Conservation (phyloP, 192 early-diverging fungal species). For the Linnemannia schmuckeri region DNA sequence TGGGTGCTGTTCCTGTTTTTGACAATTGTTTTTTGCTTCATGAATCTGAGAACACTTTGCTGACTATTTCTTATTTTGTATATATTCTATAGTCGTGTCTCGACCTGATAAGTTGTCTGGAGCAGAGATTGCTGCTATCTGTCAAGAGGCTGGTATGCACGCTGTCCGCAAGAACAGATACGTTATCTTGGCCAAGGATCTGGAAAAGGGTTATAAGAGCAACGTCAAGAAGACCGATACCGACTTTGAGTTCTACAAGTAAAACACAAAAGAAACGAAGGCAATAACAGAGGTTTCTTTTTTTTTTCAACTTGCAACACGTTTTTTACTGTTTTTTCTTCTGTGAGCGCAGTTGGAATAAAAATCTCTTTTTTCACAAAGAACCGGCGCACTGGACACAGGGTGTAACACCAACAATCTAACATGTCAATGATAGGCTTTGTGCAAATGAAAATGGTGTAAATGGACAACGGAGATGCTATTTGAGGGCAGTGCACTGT, state of each 20-base stretch:
- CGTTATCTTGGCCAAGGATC: slow-evolving; percentile 92
- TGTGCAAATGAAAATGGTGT: too few species aligned
- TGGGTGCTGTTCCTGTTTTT: not conserved
- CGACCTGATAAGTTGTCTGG: slow-evolving; percentile 97
- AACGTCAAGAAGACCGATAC: slow-evolving; percentile 97
- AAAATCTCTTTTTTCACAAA: not conserved
- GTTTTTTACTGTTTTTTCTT: not conserved
- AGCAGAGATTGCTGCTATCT: slow-evolving; percentile 98
- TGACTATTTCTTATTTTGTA: not conserved
- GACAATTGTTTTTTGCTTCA: not conserved
- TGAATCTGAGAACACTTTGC: not conserved
- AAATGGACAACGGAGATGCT: too few species aligned
- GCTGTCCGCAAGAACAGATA: slow-evolving; percentile 98
- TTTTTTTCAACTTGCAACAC: not conserved
- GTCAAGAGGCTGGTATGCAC: slow-evolving; percentile 98
- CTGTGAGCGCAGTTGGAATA: not conserved
- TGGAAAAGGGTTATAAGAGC: slow-evolving; percentile 96
- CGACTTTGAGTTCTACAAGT: slow-evolving; percentile 97
- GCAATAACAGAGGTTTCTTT: not conserved
- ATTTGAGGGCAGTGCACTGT: too few species aligned
- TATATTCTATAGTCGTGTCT: slow-evolving; percentile 80
- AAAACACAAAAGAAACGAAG: slow-evolving; percentile 44
- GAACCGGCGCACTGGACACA: too few species aligned
- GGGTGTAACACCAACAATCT: too few species aligned
- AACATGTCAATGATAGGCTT: too few species aligned